A percentile compares a stretch with the other conserved stretches of the same genome.
Conservation (phyloP, 148 eudicot species). For the Agrostemma githago region DNA sequence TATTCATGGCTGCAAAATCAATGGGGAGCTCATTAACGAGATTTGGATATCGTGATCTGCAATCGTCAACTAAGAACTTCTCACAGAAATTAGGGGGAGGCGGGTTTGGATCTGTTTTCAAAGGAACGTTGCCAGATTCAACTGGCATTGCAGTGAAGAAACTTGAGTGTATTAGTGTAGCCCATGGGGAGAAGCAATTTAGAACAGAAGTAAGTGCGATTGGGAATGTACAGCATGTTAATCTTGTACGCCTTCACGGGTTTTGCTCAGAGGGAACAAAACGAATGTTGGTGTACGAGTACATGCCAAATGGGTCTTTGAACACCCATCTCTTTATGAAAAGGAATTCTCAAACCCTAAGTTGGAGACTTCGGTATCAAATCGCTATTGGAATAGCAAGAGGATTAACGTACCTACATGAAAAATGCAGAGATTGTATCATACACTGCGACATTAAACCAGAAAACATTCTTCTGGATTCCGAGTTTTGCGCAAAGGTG, state of each 20-base stretch:
- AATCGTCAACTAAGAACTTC: constrained; percentile 53
- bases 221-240: constrained; percentile 62
- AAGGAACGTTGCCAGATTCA: constrained; percentile 52
- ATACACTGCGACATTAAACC: constrained; percentile 74
- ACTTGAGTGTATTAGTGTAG: constrained; percentile 39
- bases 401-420: constrained; percentile 44
- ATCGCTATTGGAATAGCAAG: constrained; percentile 43
- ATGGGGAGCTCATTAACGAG: constrained; percentile 46
- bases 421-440: constrained; percentile 53
- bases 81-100: constrained; percentile 57
- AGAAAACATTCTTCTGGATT: constrained; percentile 53
- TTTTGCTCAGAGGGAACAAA: constrained; percentile 49
- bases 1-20: constrained; percentile 15
- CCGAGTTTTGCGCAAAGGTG: constrained; percentile 41
- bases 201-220: constrained; percentile 63
- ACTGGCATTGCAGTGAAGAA: constrained; percentile 54
- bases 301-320: constrained; percentile 52
- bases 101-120: constrained; percentile 64
- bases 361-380: constrained; percentile 46
- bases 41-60: constrained; percentile 48
- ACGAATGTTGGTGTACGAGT: constrained; percentile 54
- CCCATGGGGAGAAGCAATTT: constrained; percentile 60
- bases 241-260: constrained; percentile 60
- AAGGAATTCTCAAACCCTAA: constrained; percentile 19
- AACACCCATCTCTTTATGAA: constrained; percentile 39